A percentile compares a stretch with the other conserved stretches of the same genome.
phyloP scores from a whole-genome alignment of 2,329 filamentous ascomycete species.

The Fusarium buxicola region DNA sequence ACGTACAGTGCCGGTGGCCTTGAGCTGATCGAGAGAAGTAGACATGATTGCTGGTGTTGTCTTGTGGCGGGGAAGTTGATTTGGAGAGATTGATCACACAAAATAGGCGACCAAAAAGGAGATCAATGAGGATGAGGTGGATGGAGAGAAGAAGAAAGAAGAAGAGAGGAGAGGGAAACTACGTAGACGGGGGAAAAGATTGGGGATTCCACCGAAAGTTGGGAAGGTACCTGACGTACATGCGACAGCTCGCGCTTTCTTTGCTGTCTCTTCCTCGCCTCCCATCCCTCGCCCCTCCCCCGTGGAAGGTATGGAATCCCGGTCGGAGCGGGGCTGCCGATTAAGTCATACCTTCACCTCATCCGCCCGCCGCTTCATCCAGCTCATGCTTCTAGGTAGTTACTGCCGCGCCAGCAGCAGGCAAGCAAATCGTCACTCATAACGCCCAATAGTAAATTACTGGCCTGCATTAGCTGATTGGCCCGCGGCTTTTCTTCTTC shows the following conservation, averaged over 20 bases:
- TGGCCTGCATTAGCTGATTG: not conserved
- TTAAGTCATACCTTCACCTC: conserved; percentile 39
- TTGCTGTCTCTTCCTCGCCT: conserved; percentile 30
- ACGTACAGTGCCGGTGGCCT: conserved; percentile 95
- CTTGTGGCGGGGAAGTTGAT: conserved; percentile 25
- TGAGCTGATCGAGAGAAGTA: conserved; percentile 94
- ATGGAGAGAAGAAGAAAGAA: conserved; percentile 17
- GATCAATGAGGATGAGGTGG: conserved; percentile 27
- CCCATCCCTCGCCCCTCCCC: conserved; percentile 41
- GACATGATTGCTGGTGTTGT: conserved; percentile 68
- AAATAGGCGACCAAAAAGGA: conserved; percentile 7
- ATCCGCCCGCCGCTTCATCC: conserved; percentile 17
- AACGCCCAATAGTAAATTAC: not conserved
- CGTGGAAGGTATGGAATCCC: conserved; percentile 24
- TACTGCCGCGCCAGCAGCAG: conserved; percentile 40
- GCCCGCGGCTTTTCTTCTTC: too few relatives aligned
- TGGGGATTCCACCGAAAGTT: conserved; percentile 36
- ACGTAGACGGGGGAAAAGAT: conserved; percentile 34
- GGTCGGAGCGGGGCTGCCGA: conserved; percentile 34
- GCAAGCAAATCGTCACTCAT: conserved; percentile 1
- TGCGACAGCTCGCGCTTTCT: conserved; percentile 34
- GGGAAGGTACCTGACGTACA: conserved; percentile 42
- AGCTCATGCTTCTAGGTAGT: conserved; percentile 14
- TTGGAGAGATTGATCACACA: conserved; percentile 22
- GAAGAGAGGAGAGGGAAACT: conserved; percentile 19